Evolutionary conservation across 2,329 filamentous ascomycete species (phyloP).

Genomic region (Ascochyta lentis): DNA sequence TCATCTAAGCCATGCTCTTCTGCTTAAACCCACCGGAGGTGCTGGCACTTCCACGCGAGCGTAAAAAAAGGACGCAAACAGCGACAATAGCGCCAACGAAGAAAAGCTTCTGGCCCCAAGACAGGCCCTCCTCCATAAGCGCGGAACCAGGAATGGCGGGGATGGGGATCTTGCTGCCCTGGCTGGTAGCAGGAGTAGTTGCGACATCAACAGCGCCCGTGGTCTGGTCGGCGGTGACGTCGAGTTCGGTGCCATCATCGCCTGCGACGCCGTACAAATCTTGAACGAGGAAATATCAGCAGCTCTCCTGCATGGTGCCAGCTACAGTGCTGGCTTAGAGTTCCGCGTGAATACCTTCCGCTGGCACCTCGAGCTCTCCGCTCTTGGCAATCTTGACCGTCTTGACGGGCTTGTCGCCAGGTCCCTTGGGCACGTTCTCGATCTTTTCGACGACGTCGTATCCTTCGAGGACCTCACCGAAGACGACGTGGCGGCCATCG

Average conservation of each 20-base stretch:
- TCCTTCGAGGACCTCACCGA: constrained; percentile 87
- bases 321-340: constrained; percentile 65
- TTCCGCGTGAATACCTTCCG: constrained; percentile 93
- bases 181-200: constrained; percentile 31
- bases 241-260: constrained; percentile 52
- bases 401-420: constrained; percentile 72
- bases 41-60: constrained; percentile 38
- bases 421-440: constrained; percentile 70
- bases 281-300: constrained; percentile 54
- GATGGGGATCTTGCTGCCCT: constrained; percentile 26
- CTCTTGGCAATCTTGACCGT: constrained; percentile 80
- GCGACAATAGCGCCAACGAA: constrained; percentile 53
- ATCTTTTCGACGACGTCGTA: constrained; percentile 82
- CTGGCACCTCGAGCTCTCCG: constrained; percentile 80
- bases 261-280: constrained; percentile 54
- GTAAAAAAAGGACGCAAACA: constrained; percentile 51
- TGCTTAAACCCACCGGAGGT: constrained; percentile 37
- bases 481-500: constrained; percentile 84
- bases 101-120: constrained; percentile 54
- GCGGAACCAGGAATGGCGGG: constrained; percentile 23
- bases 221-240: constrained; percentile 43
- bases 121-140: constrained; percentile 47
- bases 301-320: constrained; percentile 45
- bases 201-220: constrained; percentile 34
- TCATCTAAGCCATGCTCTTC: constrained; percentile 50